Evolutionary conservation across 139 green algal species (phyloP), one percentile per base, ranked within the genome.

Genomic region (Trebouxia sp.): DNA sequence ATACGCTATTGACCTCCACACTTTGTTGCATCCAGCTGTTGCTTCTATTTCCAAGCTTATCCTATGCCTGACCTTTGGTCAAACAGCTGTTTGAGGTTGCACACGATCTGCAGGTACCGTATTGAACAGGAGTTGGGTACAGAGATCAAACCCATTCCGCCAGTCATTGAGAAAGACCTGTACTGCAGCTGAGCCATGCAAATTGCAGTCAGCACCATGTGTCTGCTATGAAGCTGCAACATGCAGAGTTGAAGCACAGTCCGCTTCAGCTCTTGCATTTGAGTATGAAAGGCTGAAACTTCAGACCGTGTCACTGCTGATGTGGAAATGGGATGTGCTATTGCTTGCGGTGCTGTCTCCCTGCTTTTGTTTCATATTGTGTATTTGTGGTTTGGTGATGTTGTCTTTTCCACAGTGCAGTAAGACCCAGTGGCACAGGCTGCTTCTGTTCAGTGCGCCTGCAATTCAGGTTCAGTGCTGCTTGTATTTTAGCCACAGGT

Each of bases 121-220:
- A 98, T 98, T 83, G 97, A 99, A 90, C 96, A 99, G 88, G 97
- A 99, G 90, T 87, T 99, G 79, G 95, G 95, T 65, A 99, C 97
- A 1, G 97, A 99, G 86, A 99, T 99, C 89, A 98, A 98, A 89
- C 95, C 96, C 80, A 99, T 99, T 79, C 97, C 97, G 20, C 85
- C 96, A 0, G 80, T 92, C 79, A 99, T 99, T 77, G 97, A 99
- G 80, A 97, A 97, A 86, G 81, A 88, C 41, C 90, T 99, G 65
- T 99, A 99, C 91, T 99, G 97, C 86, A 76, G 62, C 7, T 92
- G 78, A 90, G 38, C 24, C 39, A 22, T 38, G 6, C 26, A 10
- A 17, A 41, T 41, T 39, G 58, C 30, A 10, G 30, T 69, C 30
- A 69, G 30, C 30, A 17, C 22, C 58, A 69, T 30, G 41, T 69